These are phyloP conservation scores for Omphalotus olearius DNA, from an alignment of 1,284 basidiomycete species.

Conservation along the genomic window DNA sequence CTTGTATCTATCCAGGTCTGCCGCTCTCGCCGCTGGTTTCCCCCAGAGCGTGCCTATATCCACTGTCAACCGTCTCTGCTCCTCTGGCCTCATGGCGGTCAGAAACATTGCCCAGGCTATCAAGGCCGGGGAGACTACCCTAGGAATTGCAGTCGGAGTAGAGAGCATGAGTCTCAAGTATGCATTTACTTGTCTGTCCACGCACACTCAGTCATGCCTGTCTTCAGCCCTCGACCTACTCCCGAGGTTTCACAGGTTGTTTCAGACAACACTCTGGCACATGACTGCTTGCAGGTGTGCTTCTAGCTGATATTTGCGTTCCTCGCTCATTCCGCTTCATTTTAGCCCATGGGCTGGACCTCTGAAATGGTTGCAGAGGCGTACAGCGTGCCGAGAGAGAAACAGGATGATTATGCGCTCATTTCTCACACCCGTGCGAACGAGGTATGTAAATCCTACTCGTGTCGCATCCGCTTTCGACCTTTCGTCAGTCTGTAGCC, in stretches of 20 bases:
- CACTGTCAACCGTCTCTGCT: conserved; percentile 81
- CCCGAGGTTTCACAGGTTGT: conserved; percentile 65
- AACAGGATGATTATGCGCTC: conserved; percentile 79
- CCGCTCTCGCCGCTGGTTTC: conserved; percentile 78
- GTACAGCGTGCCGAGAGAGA: conserved; percentile 70
- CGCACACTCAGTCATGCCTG: conserved; percentile 4
- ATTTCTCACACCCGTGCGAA: conserved; percentile 78
- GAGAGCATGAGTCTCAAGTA: conserved; percentile 86
- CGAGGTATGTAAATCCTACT: conserved; percentile 36
- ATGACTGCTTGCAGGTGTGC: conserved; percentile 73
- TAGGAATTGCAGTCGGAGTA: conserved; percentile 78
- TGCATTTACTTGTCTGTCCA: conserved; percentile 21
- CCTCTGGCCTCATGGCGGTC: conserved; percentile 84
- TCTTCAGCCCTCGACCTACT: conserved; percentile 67
- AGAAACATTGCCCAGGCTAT: conserved; percentile 78
- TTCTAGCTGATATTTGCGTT: background rate
- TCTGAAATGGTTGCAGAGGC: conserved; percentile 81
- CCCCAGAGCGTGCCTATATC: conserved; percentile 73
- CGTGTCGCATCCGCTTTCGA: conserved; percentile 3
- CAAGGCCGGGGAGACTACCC: conserved; percentile 58
- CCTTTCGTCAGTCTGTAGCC: conserved; percentile 46
- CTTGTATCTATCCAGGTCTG: conserved; percentile 73
- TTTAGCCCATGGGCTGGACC: conserved; percentile 90
- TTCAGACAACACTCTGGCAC: conserved; percentile 47
- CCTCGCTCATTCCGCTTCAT: background rate